Conservation (phyloP, 108 stramenopile genomes). For the Mediolabrus comicus region DNA sequence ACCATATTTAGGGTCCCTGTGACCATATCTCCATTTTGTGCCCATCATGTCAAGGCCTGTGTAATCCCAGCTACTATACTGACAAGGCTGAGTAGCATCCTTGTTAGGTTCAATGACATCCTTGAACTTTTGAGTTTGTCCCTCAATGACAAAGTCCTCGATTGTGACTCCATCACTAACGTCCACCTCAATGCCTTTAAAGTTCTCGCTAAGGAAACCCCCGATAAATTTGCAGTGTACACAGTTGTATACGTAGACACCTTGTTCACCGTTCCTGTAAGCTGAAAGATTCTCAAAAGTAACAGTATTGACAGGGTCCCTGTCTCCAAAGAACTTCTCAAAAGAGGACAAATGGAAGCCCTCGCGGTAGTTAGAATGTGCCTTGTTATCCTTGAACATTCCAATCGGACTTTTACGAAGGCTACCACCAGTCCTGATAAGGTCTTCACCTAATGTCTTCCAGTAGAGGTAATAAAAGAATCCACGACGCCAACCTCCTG, state of each 20-base stretch:
- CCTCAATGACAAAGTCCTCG: slow-evolving; percentile 9
- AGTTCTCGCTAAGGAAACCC: slow-evolving; percentile 33
- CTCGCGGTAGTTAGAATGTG: slow-evolving; percentile 34
- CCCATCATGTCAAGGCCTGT: slow-evolving; percentile 34
- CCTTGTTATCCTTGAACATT: slow-evolving; percentile 34
- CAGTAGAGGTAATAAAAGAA: slow-evolving; percentile 9
- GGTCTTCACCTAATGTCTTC: slow-evolving; percentile 10
- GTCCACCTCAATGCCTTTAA: slow-evolving; percentile 22
- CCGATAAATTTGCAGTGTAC: slow-evolving; percentile 28
- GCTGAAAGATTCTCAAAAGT: slow-evolving; percentile 27
- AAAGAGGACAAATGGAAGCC: slow-evolving; percentile 23
- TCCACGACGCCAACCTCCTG: slow-evolving; percentile 34
- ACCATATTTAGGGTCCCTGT: slow-evolving; percentile 10
- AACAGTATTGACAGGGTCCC: slow-evolving; percentile 19
- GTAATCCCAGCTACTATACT: slow-evolving; percentile 14
- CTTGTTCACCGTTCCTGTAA: slow-evolving; percentile 38
- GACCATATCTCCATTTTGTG: slow-evolving; percentile 2
- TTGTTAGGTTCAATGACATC: slow-evolving; percentile 18
- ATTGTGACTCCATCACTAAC: slow-evolving; percentile 4
- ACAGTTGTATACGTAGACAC: slow-evolving; percentile 22
- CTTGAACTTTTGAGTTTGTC: slow-evolving; percentile 15
- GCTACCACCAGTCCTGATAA: slow-evolving; percentile 2
- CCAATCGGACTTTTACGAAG: slow-evolving; percentile 23
- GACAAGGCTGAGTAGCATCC: slow-evolving; percentile 18
- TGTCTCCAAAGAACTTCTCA: slow-evolving; percentile 31